These are phyloP conservation scores for Penicillium pancosmium DNA, from an alignment of 495 filamentous ascomycete genomes.

Conservation along the genomic window DNA sequence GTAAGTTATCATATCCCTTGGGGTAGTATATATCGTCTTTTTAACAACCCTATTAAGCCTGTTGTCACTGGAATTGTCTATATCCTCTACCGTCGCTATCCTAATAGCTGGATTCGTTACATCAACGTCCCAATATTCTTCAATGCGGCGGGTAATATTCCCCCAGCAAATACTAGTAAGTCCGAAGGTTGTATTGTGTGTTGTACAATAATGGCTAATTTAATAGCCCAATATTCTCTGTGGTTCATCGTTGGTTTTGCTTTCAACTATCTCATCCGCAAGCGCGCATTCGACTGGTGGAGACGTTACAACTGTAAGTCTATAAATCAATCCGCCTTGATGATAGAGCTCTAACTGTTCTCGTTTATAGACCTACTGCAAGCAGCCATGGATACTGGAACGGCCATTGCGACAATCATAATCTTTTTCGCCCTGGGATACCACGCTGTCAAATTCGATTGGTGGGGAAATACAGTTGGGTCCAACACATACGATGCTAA, in stretches of 20 bases:
- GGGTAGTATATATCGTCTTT: not conserved
- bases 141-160: conserved; percentile 42
- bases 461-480: conserved; percentile 35
- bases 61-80: conserved; percentile 36
- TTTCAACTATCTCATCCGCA: conserved; percentile 62
- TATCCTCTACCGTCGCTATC: conserved; percentile 33
- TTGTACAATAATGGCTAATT: not conserved
- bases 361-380: conserved; percentile 53
- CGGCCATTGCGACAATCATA: conserved; percentile 60
- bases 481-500: conserved; percentile 29
- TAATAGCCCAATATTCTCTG: conserved; percentile 42
- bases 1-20: conserved; percentile 13
- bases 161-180: conserved; percentile 41
- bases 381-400: conserved; percentile 63
- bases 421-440: conserved; percentile 60
- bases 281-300: conserved; percentile 64
- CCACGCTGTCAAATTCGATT: conserved; percentile 20
- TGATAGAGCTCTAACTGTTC: not conserved
- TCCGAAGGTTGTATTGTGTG: not conserved
- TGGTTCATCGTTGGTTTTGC: conserved; percentile 60
- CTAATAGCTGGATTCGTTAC: conserved; percentile 38
- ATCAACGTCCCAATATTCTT: conserved; percentile 50
- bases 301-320: conserved; percentile 61
- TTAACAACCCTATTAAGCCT: conserved; percentile 17
- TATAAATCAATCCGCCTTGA: not conserved